phyloP scores from a whole-genome alignment of 2,329 filamentous ascomycete genomes.

The Fusarium torulosum region DNA sequence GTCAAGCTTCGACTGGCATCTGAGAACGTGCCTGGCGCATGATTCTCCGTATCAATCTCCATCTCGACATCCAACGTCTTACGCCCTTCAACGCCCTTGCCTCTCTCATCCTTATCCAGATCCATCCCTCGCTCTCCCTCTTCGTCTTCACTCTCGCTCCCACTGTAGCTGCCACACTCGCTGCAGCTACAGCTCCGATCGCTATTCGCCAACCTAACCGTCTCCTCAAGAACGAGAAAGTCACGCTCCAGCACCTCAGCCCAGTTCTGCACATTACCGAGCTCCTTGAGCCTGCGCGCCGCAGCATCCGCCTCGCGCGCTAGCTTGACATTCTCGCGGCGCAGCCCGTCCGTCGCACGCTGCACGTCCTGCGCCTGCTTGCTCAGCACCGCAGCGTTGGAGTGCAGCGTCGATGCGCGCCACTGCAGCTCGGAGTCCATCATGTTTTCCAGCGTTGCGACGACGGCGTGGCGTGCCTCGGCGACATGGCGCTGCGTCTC shows the following conservation, averaged over 20 bases:
- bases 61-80: slow-evolving; percentile 40
- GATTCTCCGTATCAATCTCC: slow-evolving; percentile 42
- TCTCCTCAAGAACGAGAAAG: slow-evolving; percentile 74
- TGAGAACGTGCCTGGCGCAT: slow-evolving; percentile 49
- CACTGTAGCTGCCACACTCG: slow-evolving; percentile 53
- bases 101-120: slow-evolving; percentile 29
- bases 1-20: slow-evolving; percentile 56
- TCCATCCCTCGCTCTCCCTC: slow-evolving; percentile 39
- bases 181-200: slow-evolving; percentile 57
- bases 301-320: slow-evolving; percentile 73
- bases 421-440: slow-evolving; percentile 76
- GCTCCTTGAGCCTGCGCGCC: slow-evolving; percentile 76
- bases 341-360: slow-evolving; percentile 69
- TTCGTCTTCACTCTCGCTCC: slow-evolving; percentile 42
- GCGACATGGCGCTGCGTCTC: slow-evolving; percentile 62
- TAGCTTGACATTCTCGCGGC: slow-evolving; percentile 74
- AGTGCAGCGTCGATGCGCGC: slow-evolving; percentile 77
- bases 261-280: slow-evolving; percentile 89
- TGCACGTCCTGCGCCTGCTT: slow-evolving; percentile 76
- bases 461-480: slow-evolving; percentile 69
- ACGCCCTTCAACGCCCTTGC: slow-evolving; percentile 23
- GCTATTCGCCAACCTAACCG: slow-evolving; percentile 66
- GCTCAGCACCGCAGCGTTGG: slow-evolving; percentile 73
- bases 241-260: slow-evolving; percentile 82
- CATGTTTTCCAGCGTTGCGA: slow-evolving; percentile 75